Base-by-base conservation (phyloP, 768 basidiomycete genomes). In the Galerina marginata region DNA sequence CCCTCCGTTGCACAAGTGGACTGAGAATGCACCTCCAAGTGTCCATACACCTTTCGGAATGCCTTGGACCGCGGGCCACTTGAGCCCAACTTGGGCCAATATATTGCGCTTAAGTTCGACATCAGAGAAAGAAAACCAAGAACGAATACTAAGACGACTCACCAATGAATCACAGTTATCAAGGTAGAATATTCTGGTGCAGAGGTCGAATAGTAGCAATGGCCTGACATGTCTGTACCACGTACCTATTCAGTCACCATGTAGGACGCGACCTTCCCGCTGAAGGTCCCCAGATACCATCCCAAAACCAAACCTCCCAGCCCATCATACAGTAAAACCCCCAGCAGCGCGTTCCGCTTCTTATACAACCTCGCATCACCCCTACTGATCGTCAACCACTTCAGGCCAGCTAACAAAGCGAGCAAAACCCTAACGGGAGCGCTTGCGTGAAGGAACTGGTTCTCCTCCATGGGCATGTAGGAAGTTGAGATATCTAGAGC, bases 361-460 rank as follows among this genome's bases (percentile, higher is more conserved):
- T 25, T 26, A 11, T 33, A 26, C 23, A 49, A 14, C 10, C n/a
- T 25, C 4, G 26, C 47, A 12, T 15, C 15, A 0, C 12, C 48
- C 3, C 10, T 49, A 0, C 25, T 9, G 10, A 39, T 40, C 4
- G 51, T 2, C 0, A 53, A 2, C 51, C 51, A 53, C 16, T 53
- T 53, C 0, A 53, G 9, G 2, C 51, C 51, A 39, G 53, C 53
- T 9, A 54, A 25, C 25, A 16, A 44, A 0, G 53, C 53, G 15
- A 54, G 53, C 9, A 54, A n/a, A 6, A 54, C 29, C 1, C 53
- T 23, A 4, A 54, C 42, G 2, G 53, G 53, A 12, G 39, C 53
- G 25, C 53, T 54, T 2, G 53, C 53, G 39, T 54, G 25, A 4
- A 54, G 53, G 39, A 54, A 54, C 12, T 54, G 53, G 42, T 54